Evolutionary conservation across 805 yeast genomes (phyloP).

Genomic region (Candida montana): DNA sequence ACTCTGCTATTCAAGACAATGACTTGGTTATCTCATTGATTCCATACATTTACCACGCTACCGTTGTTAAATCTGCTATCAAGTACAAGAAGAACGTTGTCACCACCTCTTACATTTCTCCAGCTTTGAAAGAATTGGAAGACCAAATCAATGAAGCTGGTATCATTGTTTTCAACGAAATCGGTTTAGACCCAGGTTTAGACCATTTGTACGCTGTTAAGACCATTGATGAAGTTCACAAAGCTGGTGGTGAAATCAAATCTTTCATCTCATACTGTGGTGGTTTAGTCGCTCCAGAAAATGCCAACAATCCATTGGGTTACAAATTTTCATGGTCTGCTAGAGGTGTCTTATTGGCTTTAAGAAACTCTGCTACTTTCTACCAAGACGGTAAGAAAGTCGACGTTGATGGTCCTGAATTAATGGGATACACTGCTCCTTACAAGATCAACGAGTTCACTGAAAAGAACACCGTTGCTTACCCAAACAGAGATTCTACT

Average conservation of each 20-base stretch:
- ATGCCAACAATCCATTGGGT: constrained; percentile 96
- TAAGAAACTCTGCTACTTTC: constrained; percentile 89
- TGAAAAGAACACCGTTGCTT: constrained; percentile 59
- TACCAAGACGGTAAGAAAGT: constrained; percentile 82
- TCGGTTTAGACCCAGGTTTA: constrained; percentile 97
- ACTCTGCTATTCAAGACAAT: constrained; percentile 65
- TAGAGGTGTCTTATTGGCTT: constrained; percentile 93
- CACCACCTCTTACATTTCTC: constrained; percentile 95
- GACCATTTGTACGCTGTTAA: constrained; percentile 98
- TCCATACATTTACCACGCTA: constrained; percentile 92
- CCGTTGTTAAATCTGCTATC: constrained; percentile 91
- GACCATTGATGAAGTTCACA: constrained; percentile 95
- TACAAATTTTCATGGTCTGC: constrained; percentile 99
- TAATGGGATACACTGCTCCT: constrained; percentile 93
- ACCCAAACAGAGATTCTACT: constrained; percentile 98
- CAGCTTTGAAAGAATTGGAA: constrained; percentile 83
- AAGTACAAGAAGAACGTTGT: constrained; percentile 83
- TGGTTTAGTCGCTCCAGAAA: constrained; percentile 97
- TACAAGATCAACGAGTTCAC: constrained; percentile 95
- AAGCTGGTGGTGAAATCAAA: constrained; percentile 83
- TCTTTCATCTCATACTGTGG: constrained; percentile 97
- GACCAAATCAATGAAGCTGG: constrained; percentile 89
- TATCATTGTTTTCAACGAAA: constrained; percentile 96
- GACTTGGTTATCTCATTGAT: constrained; percentile 92
- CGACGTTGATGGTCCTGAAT: constrained; percentile 76